Evolutionary conservation across 805 yeast species (phyloP), one percentile per base, ranked within the genome.

Genomic region (Priceomyces medius): DNA sequence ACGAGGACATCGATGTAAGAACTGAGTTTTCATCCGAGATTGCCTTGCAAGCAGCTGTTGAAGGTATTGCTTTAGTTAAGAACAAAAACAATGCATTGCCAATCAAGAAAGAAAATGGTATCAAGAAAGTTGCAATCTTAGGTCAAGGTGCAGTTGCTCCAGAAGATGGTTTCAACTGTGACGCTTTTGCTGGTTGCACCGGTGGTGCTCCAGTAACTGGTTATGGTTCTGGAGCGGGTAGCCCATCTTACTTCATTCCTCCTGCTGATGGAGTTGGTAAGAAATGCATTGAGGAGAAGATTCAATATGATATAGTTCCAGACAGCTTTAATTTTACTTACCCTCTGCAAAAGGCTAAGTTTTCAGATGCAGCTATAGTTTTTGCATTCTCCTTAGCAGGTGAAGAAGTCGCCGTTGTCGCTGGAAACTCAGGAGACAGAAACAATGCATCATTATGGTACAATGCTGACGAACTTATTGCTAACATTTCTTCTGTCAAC

Each of bases 11-110:
- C 2, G 69, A 68, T 17, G 41, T 48, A 9, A 58, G 58, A 24
- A 74, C 74, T 48, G 66, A 77, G 53, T 70, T 76, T 7, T 73
- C 81, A 3, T 42, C 68, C 17, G 66, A 57, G 0, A 47, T 69
- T 5, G 53, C 77, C 31, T 66, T 78, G 53, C 58, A 28, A 14
- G 13, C 10, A 7, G 46, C 46, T 16, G 34, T 35, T 38, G 46
- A 42, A 38, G 46, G 46, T 34, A 42, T 42, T 31, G 42, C 42
- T 19, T 35, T 42, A 12, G 32, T 42, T 14, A 42, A 42, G 43
- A 42, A 42, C 21, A 43, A 38, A 35, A n/a, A 35, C 31, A 41
- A 41, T 42, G 36, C 43, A n/a, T 38, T 42, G 35, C 46, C 46
- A 34, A 35, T 42, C 13, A 24, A 34, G 20, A 32, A 39, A 12